These are phyloP conservation scores for Apiotrichum mycotoxinovorans DNA, from an alignment of 1,284 basidiomycete species.

Conservation along the genomic window DNA sequence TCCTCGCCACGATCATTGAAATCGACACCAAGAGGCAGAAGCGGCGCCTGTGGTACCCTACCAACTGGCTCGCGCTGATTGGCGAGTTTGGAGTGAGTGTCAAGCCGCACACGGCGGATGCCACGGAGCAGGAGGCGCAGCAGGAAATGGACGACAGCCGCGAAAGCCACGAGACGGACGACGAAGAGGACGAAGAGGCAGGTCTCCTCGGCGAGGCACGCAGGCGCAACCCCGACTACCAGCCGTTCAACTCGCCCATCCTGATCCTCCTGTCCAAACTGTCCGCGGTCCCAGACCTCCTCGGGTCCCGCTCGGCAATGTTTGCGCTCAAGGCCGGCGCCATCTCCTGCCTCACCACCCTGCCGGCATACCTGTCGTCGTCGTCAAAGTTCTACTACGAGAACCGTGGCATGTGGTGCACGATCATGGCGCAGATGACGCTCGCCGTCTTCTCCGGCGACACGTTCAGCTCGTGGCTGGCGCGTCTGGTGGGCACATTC, in stretches of 20 bases:
- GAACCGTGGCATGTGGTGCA: constrained; percentile 44
- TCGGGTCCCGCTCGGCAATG: constrained; percentile 51
- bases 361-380: constrained; percentile 39
- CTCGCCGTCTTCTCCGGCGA: constrained; percentile 55
- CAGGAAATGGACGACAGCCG: constrained; percentile 4
- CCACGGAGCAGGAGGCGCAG: constrained; percentile 2
- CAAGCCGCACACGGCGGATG: neutral
- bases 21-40: constrained; percentile 58
- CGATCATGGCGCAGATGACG: constrained; percentile 33
- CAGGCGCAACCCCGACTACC: constrained; percentile 48
- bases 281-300: constrained; percentile 26
- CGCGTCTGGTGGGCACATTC: constrained; percentile 65
- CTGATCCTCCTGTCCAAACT: constrained; percentile 40
- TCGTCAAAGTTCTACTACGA: constrained; percentile 46
- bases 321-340: constrained; percentile 76
- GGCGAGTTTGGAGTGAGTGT: constrained; percentile 21
- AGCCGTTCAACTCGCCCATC: constrained; percentile 35
- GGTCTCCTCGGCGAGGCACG: constrained; percentile 36
- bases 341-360: constrained; percentile 56
- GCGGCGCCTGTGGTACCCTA: constrained; percentile 67
- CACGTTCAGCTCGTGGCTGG: constrained; percentile 65
- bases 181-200: constrained; percentile 20
- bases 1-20: constrained; percentile 57
- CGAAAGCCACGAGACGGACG: constrained; percentile 23
- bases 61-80: constrained; percentile 41